Base-by-base conservation (phyloP, 768 basidiomycete genomes). In the Nidula microcarpa region DNA sequence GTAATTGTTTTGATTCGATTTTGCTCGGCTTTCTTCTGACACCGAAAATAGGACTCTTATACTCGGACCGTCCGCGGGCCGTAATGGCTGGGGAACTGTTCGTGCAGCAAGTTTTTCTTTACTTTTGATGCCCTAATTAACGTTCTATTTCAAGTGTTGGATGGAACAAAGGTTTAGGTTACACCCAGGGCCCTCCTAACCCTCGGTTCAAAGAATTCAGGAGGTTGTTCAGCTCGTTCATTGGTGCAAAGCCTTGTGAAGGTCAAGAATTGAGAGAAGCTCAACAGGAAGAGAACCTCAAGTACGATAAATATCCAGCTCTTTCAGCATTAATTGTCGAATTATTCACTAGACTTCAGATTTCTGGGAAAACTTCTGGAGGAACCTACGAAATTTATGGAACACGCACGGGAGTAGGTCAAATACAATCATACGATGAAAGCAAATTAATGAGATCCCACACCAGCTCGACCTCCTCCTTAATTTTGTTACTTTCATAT, bases 191-290 rank as follows among this genome's bases (percentile, higher is more conserved):
- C 1, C 65, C 69, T 33, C 57, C 65, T 32, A 62, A 62, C 46
- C 54, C 60, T 4, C 69, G 70, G 7, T 73, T 73, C 58, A 63
- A 64, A 33, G 69, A 70, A 48, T 63, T 73, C 50, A 60, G 72
- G 17, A 58, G 65, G 13, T 53, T 74, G 8, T 68, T 70, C 56
- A 63, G 69, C 16, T 52, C 62, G 4, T 64, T 63, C 51, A 69
- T 73, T 35, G 70, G 69, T 1, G 66, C 69, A 0, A 63, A 64
- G 13, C 60, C 64, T 9, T 65, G 57, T 44, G 53, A 51, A 33
- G 47, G 52, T 1, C 51, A 53, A 18, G 53, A 59, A 4, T 55
- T 66, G 23, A 43, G 54, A 47, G 55, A 60, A 41, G 46, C 58
- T 43, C 54, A 61, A 54, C 33, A 61, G 51, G 34, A 49, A 16